Evolutionary conservation across 805 yeast species (phyloP).

Genomic region (Schizosaccharomyces osmophilus): DNA sequence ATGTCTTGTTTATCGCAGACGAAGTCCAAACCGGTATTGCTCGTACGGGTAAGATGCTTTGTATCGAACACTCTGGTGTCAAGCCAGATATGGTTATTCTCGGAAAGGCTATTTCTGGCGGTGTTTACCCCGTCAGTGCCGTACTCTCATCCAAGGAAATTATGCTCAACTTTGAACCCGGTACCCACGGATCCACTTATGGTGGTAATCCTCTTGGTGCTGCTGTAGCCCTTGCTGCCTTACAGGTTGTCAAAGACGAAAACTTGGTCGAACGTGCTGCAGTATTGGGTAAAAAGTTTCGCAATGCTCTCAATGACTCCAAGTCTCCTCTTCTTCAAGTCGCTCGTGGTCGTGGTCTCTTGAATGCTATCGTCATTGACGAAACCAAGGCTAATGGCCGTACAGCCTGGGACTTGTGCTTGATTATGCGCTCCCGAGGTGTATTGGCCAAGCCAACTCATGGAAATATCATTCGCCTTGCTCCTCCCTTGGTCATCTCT

Average conservation of each 20-base stretch:
- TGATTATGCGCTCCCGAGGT: slow-evolving; percentile 69
- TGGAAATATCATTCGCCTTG: slow-evolving; percentile 80
- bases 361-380: slow-evolving; percentile 81
- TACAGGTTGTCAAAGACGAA: slow-evolving; percentile 74
- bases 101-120: slow-evolving; percentile 91
- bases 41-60: slow-evolving; percentile 82
- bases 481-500: slow-evolving; percentile 82
- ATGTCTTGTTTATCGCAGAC: slow-evolving; percentile 76
- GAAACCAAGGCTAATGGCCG: slow-evolving; percentile 61
- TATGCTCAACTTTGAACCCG: slow-evolving; percentile 75
- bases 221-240: slow-evolving; percentile 77
- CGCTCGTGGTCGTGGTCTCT: slow-evolving; percentile 63
- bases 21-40: slow-evolving; percentile 96
- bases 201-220: slow-evolving; percentile 95
- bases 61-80: slow-evolving; percentile 64
- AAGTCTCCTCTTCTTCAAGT: slow-evolving; percentile 28
- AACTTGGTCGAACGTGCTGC: slow-evolving; percentile 55
- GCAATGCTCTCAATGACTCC: slow-evolving; percentile 18
- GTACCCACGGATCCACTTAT: slow-evolving; percentile 91
- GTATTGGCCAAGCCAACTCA: slow-evolving; percentile 92
- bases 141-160: slow-evolving; percentile 75
- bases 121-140: slow-evolving; percentile 77
- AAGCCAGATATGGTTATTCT: slow-evolving; percentile 74
- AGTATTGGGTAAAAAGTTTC: slow-evolving; percentile 45
- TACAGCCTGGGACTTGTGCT: slow-evolving; percentile 88